Evolutionary conservation across 768 basidiomycete genomes (phyloP).

Genomic region (Suillus decipiens): DNA sequence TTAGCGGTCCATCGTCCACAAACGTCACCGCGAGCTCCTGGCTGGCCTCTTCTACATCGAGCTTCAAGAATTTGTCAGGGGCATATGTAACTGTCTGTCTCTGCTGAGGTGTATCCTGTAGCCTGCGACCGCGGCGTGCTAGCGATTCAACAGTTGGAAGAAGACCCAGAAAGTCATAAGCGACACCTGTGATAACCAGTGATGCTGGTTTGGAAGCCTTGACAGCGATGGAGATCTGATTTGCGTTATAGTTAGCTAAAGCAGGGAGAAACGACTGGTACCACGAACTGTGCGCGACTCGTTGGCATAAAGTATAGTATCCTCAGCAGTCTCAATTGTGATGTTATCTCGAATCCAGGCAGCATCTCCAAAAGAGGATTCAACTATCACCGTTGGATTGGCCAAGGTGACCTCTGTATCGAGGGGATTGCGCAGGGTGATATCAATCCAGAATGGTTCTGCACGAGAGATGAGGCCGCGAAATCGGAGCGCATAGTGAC

Average conservation of each 20-base stretch:
- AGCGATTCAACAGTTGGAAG: constrained; percentile 70
- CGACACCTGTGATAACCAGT: constrained; percentile 56
- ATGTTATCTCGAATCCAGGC: constrained; percentile 42
- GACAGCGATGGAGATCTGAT: constrained; percentile 64
- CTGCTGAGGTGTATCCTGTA: constrained; percentile 76
- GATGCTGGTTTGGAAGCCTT: constrained; percentile 52
- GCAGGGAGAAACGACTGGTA: background rate
- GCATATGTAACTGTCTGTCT: constrained; percentile 71
- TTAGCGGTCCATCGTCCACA: constrained; percentile 51
- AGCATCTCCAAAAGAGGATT: constrained; percentile 33
- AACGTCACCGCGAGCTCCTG: constrained; percentile 65
- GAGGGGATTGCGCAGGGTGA: constrained; percentile 70
- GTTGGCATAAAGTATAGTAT: constrained; percentile 60
- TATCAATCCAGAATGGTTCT: constrained; percentile 82
- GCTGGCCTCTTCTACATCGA: constrained; percentile 63
- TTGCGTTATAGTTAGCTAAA: constrained; percentile 1
- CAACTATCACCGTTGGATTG: constrained; percentile 58
- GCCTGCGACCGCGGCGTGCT: constrained; percentile 66
- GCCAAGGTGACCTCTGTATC: constrained; percentile 71
- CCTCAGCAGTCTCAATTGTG: constrained; percentile 60
- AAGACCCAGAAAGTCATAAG: constrained; percentile 73
- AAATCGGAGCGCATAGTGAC: background rate
- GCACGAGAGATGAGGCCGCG: constrained; percentile 12
- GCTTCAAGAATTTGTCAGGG: constrained; percentile 58
- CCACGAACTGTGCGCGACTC: constrained; percentile 64